Base-by-base conservation (phyloP, 345 rosid species). In the Isatis tinctoria region DNA sequence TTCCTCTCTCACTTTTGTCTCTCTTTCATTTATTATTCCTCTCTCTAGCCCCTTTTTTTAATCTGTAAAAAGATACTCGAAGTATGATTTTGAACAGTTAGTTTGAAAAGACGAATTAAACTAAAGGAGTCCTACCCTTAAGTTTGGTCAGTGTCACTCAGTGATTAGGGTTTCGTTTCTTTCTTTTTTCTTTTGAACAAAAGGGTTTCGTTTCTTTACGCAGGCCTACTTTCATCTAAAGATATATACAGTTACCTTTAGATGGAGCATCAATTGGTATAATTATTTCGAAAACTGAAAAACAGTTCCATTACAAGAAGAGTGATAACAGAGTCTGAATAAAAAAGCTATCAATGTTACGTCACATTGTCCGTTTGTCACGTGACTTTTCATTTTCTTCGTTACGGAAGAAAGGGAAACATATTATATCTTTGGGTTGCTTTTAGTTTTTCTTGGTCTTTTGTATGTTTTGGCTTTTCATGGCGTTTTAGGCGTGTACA, bases 1-100 rank as follows among this genome's bases (percentile, higher is more conserved):
- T 69, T 76, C 52, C 44, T 70, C 64, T 75, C 65, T 53, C 74
- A 32, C 51, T 62, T 53, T 69, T 76, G 69, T 75, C 69, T 75
- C 24, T 43, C 36, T 57, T 41, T 73, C 45, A 27, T 45, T 58
- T 54, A 73, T 44, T 64, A 65, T 56, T 54, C 77, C 45, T 8
- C 48, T 35, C 54, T 32, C 37, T 27, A 54, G 28, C 66, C 47
- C 20, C 17, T 33, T 27, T 48, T 54, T 26, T 11, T 14, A 10
- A 13, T 43, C 18, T 28, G 6, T 40, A 28, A 10, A 11, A n/a
- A 2, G 13, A 16, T 64, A 44, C 8, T 44, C 4, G 22, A 6
- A 9, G 51, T 6, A n/a, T 17, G 17, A 6, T 48, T 10, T 36
- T 4, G 16, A 63, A 28, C 69, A 28, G 17, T 0, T 16, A 47